These are phyloP conservation scores for Colletotrichum liriopes DNA, from an alignment of 2,329 filamentous ascomycete species.

Conservation along the genomic window DNA sequence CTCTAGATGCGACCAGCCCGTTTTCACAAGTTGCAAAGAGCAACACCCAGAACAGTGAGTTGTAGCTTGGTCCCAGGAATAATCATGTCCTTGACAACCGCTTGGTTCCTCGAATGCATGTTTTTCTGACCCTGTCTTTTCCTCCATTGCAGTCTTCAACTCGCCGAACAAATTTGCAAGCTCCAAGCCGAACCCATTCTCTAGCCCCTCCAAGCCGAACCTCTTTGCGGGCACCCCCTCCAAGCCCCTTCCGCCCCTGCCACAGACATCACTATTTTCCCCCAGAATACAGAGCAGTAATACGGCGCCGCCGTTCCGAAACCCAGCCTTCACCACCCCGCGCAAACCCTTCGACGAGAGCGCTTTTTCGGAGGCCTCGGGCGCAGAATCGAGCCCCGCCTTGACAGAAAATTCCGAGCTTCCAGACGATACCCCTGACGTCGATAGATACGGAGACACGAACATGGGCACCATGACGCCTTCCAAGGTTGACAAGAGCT, in stretches of 20 bases:
- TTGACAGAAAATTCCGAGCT: constrained; percentile 71
- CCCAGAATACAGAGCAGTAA: constrained; percentile 59
- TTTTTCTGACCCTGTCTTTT: constrained; percentile 8
- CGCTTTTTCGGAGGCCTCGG: constrained; percentile 69
- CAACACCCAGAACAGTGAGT: constrained; percentile 59
- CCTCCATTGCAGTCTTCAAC: constrained; percentile 52
- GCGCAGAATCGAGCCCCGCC: constrained; percentile 73
- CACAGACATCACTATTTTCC: constrained; percentile 63
- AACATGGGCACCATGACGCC: constrained; percentile 64
- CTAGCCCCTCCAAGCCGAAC: constrained; percentile 46
- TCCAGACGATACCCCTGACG: constrained; percentile 68
- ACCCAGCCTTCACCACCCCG: constrained; percentile 76
- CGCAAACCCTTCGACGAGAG: constrained; percentile 70
- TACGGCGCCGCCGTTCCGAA: constrained; percentile 70
- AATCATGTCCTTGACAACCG: neutral
- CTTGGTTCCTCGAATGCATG: neutral
- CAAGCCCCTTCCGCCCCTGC: constrained; percentile 57
- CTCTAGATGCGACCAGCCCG: constrained; percentile 73
- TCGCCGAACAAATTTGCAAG: constrained; percentile 55
- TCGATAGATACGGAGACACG: constrained; percentile 61
- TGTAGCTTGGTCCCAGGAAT: neutral
- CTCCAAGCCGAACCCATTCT: constrained; percentile 54
- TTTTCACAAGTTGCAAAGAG: constrained; percentile 68
- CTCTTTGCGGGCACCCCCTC: constrained; percentile 55
- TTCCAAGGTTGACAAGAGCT: constrained; percentile 61